Evolutionary conservation across 371 early-diverging fungal genomes (phyloP).

Genomic region (Polyrhizophydium stewartii): DNA sequence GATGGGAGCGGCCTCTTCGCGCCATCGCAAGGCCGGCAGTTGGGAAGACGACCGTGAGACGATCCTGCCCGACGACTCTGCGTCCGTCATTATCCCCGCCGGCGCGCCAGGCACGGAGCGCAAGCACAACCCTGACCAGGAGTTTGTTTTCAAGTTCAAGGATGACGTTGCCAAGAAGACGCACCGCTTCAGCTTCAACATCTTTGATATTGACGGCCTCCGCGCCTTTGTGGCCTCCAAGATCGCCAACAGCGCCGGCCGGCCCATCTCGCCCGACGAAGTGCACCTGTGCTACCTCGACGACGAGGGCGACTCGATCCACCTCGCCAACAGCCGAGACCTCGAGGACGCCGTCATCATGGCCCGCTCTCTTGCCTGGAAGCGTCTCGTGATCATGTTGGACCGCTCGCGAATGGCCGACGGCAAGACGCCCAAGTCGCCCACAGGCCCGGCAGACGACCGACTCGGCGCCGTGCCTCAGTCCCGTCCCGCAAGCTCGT

Average conservation of each 20-base stretch:
- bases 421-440: conserved; percentile 7
- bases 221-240: conserved; percentile 8
- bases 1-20: not conserved
- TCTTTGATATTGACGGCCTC: conserved; percentile 14
- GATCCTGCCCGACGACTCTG: conserved; percentile 11
- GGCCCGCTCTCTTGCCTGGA: conserved; percentile 68
- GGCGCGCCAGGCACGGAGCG: no score
- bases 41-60: conserved; percentile 5
- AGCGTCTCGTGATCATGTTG: conserved; percentile 61
- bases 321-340: conserved; percentile 70
- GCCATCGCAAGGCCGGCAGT: not conserved
- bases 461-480: no score
- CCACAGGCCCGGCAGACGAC: conserved; percentile 2
- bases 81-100: conserved; percentile 1
- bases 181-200: conserved; percentile 66
- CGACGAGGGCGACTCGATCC: conserved; percentile 81
- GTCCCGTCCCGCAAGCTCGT: no score
- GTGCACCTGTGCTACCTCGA: conserved; percentile 69
- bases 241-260: not conserved
- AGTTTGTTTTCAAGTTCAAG: conserved; percentile 74
- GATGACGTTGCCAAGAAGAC: conserved; percentile 57
- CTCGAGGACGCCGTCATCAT: conserved; percentile 75
- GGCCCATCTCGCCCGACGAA: not conserved
- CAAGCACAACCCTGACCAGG: not conserved
- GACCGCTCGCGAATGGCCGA: not conserved